Evolutionary conservation across 345 rosid species (phyloP), one percentile per base, ranked within the genome.

Genomic region (Syzygium aqueum): DNA sequence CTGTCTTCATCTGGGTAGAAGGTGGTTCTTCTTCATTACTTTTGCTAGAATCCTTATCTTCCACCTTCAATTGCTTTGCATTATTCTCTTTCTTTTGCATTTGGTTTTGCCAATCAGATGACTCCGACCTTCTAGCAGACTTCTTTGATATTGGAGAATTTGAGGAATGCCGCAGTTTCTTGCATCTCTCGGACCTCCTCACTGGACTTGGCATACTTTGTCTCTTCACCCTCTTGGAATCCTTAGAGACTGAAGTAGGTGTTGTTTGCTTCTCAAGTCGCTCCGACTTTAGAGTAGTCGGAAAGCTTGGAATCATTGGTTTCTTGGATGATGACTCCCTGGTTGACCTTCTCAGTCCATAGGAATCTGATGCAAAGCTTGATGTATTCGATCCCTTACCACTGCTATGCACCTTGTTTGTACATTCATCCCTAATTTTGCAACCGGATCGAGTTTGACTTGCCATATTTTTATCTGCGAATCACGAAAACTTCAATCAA

Each of bases 131-230:
- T 87, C 80, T 89, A 46, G 87, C 89, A 51, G 92, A 87, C 84
- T 90, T 86, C 88, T 90, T 93, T 5, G 92, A 92, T 57, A 89
- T 92, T 40, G 91, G 90, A 84, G 94, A 90, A 87, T 56, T 65
- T 50, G 92, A 91, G 27, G 90, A 88, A 23, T 51, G 46, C 23
- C 89, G 65, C 56, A 87, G 90, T 85, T 84, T 92, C 91, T 92
- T 93, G 80, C 93, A 92, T 92, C 93, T 93, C 88, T 87, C 87
- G 14, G 95, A 91, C 91, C 96, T 93, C 90, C 92, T 92, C 90
- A 92, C 86, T 57, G 95, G 90, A 90, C 90, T 88, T 3, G 85
- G 53, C 1, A 65, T 49, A 49, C 23, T 91, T 73, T 86, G 90
- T 90, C 91, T 93, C 91, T 91, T 93, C 52, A 84, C 91, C 22